These are phyloP conservation scores for Geotrichum citri-aurantii DNA, from an alignment of 1,139 yeast genomes.

Conservation along the genomic window DNA sequence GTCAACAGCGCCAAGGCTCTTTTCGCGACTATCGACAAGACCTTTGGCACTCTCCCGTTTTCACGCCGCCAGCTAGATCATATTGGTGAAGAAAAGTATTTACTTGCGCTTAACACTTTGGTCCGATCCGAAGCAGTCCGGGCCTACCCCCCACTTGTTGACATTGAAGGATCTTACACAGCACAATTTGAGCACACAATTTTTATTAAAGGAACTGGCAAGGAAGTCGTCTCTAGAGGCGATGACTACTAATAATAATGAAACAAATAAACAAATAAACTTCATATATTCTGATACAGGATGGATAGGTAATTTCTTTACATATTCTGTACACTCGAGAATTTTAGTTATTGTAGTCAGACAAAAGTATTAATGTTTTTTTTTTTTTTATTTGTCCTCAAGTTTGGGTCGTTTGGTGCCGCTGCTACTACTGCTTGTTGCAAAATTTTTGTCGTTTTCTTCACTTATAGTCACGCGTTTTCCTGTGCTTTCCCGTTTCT, in stretches of 20 bases:
- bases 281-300: neutral
- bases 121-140: slow-evolving; percentile 82
- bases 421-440: neutral
- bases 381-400: neutral
- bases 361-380: neutral
- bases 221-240: slow-evolving; percentile 93
- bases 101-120: slow-evolving; percentile 80
- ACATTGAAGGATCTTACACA: slow-evolving; percentile 77
- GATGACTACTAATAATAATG: slow-evolving; percentile 65
- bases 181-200: slow-evolving; percentile 97
- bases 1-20: slow-evolving; percentile 59
- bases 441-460: neutral
- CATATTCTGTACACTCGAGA: neutral
- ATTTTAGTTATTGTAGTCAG: too few relatives aligned
- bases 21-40: slow-evolving; percentile 60
- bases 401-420: neutral
- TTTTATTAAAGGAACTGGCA: slow-evolving; percentile 80
- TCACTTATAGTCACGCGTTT: neutral
- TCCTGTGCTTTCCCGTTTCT: neutral
- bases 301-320: neutral
- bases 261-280: too few relatives aligned
- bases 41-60: slow-evolving; percentile 93
- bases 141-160: slow-evolving; percentile 96
- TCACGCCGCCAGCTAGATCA: slow-evolving; percentile 93
- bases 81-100: slow-evolving; percentile 84